Evolutionary conservation across 2,329 filamentous ascomycete genomes (phyloP).

Genomic region (Aspergillus candidus): DNA sequence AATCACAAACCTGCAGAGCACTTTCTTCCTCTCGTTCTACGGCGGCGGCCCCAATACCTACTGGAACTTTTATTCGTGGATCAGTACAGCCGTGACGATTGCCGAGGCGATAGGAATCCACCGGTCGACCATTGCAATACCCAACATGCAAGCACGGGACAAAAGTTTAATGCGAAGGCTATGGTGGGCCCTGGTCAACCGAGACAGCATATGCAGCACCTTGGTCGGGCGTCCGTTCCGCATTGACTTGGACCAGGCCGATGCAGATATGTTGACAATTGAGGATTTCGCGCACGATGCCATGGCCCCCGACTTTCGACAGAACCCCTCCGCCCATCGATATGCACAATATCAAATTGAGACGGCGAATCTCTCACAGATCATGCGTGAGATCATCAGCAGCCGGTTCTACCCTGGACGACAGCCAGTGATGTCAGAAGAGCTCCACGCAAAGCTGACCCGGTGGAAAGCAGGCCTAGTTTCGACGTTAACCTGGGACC

Average conservation of each 20-base stretch:
- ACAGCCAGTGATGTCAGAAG: not conserved
- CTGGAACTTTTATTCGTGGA: conserved; percentile 5
- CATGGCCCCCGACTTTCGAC: not conserved
- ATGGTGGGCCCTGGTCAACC: conserved; percentile 1
- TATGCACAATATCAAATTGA: conserved; percentile 1
- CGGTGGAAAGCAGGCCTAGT: not conserved
- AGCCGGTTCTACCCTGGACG: not conserved
- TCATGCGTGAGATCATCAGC: conserved; percentile 1
- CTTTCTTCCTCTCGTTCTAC: not conserved
- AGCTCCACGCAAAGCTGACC: not conserved
- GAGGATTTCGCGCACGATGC: conserved; percentile 2
- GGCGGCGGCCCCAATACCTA: conserved; percentile 1
- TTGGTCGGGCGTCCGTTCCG: conserved; percentile 1
- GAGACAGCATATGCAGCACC: not conserved
- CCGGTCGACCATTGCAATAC: not conserved
- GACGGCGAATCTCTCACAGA: not conserved
- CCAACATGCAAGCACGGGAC: not conserved
- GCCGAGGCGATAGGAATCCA: conserved; percentile 3
- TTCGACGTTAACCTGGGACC: not conserved
- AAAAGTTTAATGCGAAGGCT: not conserved
- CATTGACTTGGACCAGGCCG: conserved; percentile 1
- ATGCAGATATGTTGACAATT: not conserved
- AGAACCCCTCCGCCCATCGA: not conserved
- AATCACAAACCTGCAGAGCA: not conserved
- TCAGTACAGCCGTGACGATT: not conserved